phyloP scores from a whole-genome alignment of 2,329 filamentous ascomycete species.

The Cytospora piceicola region DNA sequence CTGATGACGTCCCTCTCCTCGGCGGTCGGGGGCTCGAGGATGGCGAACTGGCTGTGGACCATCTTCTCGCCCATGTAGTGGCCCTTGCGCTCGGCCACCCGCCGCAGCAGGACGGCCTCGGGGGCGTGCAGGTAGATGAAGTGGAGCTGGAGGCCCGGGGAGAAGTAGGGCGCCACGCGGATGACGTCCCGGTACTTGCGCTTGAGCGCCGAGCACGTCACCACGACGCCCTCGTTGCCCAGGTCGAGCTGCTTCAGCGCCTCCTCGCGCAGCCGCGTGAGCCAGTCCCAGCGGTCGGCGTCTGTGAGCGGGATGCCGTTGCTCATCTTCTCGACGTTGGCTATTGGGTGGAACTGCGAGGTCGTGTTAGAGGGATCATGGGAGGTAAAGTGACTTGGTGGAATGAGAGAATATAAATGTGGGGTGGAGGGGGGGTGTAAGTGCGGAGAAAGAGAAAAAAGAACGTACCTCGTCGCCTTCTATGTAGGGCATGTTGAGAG shows the following conservation, averaged over 20 bases:
- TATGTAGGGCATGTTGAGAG: constrained; percentile 70
- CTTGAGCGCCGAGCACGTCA: constrained; percentile 96
- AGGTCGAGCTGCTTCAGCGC: constrained; percentile 59
- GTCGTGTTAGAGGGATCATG: background rate
- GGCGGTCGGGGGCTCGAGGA: constrained; percentile 77
- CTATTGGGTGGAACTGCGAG: constrained; percentile 69
- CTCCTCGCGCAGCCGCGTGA: constrained; percentile 75
- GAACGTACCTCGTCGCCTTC: constrained; percentile 76
- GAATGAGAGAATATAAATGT: constrained; percentile 2
- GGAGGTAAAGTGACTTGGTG: no score
- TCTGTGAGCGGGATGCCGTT: constrained; percentile 84
- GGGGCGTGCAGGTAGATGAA: constrained; percentile 88
- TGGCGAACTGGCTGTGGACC: constrained; percentile 90
- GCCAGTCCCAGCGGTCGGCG: constrained; percentile 96
- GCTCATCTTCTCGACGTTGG: constrained; percentile 92
- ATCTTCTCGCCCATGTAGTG: constrained; percentile 97
- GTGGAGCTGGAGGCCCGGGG: constrained; percentile 75
- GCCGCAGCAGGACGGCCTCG: constrained; percentile 73
- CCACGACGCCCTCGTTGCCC: constrained; percentile 76
- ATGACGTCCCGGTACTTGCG: constrained; percentile 96
- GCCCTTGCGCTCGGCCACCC: constrained; percentile 74
- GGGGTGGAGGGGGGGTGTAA: constrained; percentile 5
- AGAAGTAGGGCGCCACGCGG: constrained; percentile 76
- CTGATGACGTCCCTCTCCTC: constrained; percentile 74
- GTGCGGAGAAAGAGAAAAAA: no score